Conservation (phyloP, 495 filamentous ascomycete genomes). For the Venustampulla echinocandica region DNA sequence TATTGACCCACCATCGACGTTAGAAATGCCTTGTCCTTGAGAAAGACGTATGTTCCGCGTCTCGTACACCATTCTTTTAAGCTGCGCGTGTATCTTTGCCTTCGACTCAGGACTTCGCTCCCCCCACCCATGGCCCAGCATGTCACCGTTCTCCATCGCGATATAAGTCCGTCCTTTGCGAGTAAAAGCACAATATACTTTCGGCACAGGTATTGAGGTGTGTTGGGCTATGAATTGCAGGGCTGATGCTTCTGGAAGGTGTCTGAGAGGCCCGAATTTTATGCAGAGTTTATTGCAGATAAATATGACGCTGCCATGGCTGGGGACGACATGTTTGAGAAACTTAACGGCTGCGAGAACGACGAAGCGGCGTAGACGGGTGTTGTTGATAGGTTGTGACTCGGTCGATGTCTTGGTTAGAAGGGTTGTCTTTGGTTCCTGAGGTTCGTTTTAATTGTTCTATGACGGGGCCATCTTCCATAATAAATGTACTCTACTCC, state of each 20-base stretch:
- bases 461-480: too few species aligned
- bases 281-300: constrained; percentile 18
- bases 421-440: too few species aligned
- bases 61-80: constrained; percentile 32
- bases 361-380: background rate
- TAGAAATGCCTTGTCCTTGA: constrained; percentile 27
- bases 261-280: constrained; percentile 29
- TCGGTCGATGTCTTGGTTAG: too few species aligned
- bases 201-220: constrained; percentile 44
- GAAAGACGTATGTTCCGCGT: constrained; percentile 33
- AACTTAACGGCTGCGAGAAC: background rate
- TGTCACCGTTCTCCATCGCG: constrained; percentile 41
- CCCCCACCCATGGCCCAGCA: constrained; percentile 27
- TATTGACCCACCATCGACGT: constrained; percentile 34
- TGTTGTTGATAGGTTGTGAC: background rate
- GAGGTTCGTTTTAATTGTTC: too few species aligned
- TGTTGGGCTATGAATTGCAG: constrained; percentile 38
- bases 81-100: constrained; percentile 34
- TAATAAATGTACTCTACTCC: too few species aligned
- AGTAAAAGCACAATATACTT: constrained; percentile 40
- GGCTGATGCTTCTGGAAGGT: constrained; percentile 40
- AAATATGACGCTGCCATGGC: constrained; percentile 2
- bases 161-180: constrained; percentile 36
- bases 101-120: constrained; percentile 33
- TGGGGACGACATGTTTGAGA: constrained; percentile 4